A percentile compares a stretch with the other conserved stretches of the same genome.
These are phyloP conservation scores for Asterophora lycoperdoides DNA, from an alignment of 768 basidiomycete genomes.

Conservation along the genomic window DNA sequence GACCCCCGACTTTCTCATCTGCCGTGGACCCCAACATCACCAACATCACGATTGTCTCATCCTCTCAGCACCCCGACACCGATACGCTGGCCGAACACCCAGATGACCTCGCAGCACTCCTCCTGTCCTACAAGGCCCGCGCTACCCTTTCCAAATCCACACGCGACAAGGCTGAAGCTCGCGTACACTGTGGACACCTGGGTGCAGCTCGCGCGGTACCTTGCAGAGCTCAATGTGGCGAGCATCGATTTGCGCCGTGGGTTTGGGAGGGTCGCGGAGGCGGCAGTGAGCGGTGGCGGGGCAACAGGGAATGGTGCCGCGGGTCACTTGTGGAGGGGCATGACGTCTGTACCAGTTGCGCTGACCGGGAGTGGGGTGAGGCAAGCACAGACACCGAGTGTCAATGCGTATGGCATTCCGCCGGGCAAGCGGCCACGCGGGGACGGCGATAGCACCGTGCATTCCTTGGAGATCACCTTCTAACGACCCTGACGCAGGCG, in stretches of 20 bases:
- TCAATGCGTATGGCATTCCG: constrained; percentile 38
- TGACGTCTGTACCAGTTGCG: background rate
- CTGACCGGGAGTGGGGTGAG: constrained; percentile 6
- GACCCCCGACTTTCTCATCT: constrained; percentile 1
- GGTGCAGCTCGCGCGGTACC: constrained; percentile 45
- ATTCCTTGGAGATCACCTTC: background rate
- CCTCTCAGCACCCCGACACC: constrained; percentile 4
- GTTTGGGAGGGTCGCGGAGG: constrained; percentile 43
- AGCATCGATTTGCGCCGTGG: constrained; percentile 46
- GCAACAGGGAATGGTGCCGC: constrained; percentile 12
- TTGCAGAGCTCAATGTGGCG: constrained; percentile 40
- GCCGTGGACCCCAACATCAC: too few relatives aligned
- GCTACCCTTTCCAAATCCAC: constrained; percentile 45
- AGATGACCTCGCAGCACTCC: constrained; percentile 28
- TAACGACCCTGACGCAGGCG: background rate
- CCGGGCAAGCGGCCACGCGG: constrained; percentile 48
- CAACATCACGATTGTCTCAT: too few relatives aligned
- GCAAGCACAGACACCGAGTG: constrained; percentile 32
- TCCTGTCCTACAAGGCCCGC: constrained; percentile 48
- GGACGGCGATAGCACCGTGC: constrained; percentile 11
- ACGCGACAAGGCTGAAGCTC: constrained; percentile 50
- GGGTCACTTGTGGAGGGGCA: background rate
- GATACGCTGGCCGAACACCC: constrained; percentile 7
- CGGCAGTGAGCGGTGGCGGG: too few relatives aligned
- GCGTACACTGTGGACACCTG: constrained; percentile 44